Evolutionary conservation across 768 basidiomycete species (phyloP), one percentile per base, ranked within the genome.

Genomic region (Hirschioporus abietinus): DNA sequence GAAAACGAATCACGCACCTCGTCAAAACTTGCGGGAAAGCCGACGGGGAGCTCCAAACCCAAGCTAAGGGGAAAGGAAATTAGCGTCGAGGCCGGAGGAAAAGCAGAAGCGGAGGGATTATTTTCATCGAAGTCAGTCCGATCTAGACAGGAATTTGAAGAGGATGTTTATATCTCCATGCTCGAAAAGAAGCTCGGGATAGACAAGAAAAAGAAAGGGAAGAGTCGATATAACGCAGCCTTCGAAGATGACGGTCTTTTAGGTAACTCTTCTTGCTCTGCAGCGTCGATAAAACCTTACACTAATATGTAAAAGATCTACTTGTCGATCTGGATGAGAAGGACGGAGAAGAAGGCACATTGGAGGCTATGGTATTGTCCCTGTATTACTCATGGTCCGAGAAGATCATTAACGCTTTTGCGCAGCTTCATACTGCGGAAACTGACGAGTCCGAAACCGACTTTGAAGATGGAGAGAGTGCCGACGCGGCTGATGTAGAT

Each of bases 91-190:
- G 15, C 9, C 6, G 9, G 26, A 64, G n/a, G 63, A 36, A 30
- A 24, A 23, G 25, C 25, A 18, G 24, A 36, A 35, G 59, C 27
- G 23, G 52, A 65, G 58, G 58, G n/a, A 15, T 27, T n/a, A 63
- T 17, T n/a, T 5, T 23, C 6, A 30, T 15, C 42, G 42, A 52
- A 52, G 42, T 10, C 42, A 20, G 20, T 52, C 42, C 79, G 75
- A 26, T 76, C 76, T 7, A 78, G 74, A 35, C 77, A 78, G 66
- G 85, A 92, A 68, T 76, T 81, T 34, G 83, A 90, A 35, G 96
- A 99, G 71, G 95, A 96, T 72, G 83, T 84, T 0, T 93, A 96
- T 73, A 97, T 98, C 59, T 83, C 87, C 0, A 88, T 91, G 77
- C 78, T 97, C 12, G 96, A 98, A 75, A 80, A 83, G 0, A 90